phyloP scores from a whole-genome alignment of 2,329 filamentous ascomycete species.

The Cercospora sp. region DNA sequence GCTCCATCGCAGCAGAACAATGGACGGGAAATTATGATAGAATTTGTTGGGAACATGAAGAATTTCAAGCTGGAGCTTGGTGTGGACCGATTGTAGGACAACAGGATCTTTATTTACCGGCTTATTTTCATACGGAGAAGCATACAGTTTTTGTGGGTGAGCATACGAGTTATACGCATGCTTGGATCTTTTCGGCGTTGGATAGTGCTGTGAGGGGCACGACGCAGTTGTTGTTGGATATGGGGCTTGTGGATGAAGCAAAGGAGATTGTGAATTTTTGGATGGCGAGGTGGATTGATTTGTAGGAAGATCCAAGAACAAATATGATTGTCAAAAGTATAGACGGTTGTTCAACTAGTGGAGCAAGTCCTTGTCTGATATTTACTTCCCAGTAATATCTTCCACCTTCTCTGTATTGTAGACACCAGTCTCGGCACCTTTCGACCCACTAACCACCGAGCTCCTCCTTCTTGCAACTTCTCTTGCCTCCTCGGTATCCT shows the following conservation, averaged over 20 bases:
- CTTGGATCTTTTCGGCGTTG: constrained; percentile 67
- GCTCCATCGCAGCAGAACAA: constrained; percentile 58
- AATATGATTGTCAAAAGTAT: too few species aligned
- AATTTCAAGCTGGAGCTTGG: constrained; percentile 64
- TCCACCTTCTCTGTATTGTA: constrained; percentile 21
- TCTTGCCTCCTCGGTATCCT: constrained; percentile 40
- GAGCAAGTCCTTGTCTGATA: too few species aligned
- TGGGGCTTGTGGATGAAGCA: constrained; percentile 69
- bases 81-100: constrained; percentile 59
- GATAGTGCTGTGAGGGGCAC: constrained; percentile 67
- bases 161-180: constrained; percentile 70
- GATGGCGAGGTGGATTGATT: constrained; percentile 67
- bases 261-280: constrained; percentile 64
- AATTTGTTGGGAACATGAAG: constrained; percentile 65
- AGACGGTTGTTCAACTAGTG: too few species aligned
- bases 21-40: constrained; percentile 66
- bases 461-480: constrained; percentile 29
- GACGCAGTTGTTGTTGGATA: constrained; percentile 62
- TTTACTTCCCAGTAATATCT: not conserved
- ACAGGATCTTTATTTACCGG: constrained; percentile 68
- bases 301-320: constrained; percentile 32
- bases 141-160: constrained; percentile 66
- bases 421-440: not conserved
- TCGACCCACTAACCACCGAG: constrained; percentile 22
- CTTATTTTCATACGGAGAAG: constrained; percentile 70